Percentiles rank a stretch among this genome's conserved stretches.
phyloP scores from a whole-genome alignment of 805 yeast species.

The Zygotorulaspora danielsina region DNA sequence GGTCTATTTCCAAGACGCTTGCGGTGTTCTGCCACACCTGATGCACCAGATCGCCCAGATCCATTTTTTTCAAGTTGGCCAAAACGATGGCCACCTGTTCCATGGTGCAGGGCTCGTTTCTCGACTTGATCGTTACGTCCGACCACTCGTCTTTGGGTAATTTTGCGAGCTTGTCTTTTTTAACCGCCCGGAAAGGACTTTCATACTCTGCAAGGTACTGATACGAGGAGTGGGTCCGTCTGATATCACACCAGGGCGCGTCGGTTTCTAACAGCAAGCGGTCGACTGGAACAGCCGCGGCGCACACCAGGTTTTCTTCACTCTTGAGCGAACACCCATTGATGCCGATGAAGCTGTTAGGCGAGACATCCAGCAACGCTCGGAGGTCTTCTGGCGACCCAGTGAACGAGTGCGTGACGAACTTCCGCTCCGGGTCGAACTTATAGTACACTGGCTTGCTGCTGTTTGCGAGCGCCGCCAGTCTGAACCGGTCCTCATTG shows the following conservation, averaged over 20 bases:
- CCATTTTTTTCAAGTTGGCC: conserved; percentile 44
- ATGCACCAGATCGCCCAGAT: conserved; percentile 44
- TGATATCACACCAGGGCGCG: conserved; percentile 97
- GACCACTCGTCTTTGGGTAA: conserved; percentile 27
- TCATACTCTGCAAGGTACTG: conserved; percentile 44
- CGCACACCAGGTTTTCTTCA: conserved; percentile 66
- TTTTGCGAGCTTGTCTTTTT: conserved; percentile 35
- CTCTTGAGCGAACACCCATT: conserved; percentile 92
- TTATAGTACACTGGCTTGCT: conserved; percentile 26
- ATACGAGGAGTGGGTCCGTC: conserved; percentile 75
- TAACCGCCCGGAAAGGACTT: conserved; percentile 29
- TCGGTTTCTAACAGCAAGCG: conserved; percentile 84
- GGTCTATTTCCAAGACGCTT: conserved; percentile 30
- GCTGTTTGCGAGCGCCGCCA: conserved; percentile 7
- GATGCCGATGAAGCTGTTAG: conserved; percentile 57
- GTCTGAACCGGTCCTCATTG: conserved; percentile 23
- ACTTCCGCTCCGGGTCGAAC: conserved; percentile 42
- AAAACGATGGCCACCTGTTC: conserved; percentile 73
- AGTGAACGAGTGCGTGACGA: conserved; percentile 95
- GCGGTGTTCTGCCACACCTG: conserved; percentile 51
- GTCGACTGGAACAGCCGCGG: conserved; percentile 61
- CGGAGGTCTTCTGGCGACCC: conserved; percentile 67
- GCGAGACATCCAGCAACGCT: conserved; percentile 44
- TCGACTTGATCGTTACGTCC: conserved; percentile 56
- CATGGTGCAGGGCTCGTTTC: conserved; percentile 90